Evolutionary conservation across 768 basidiomycete genomes (phyloP).

Genomic region (Amanita fuliginea): DNA sequence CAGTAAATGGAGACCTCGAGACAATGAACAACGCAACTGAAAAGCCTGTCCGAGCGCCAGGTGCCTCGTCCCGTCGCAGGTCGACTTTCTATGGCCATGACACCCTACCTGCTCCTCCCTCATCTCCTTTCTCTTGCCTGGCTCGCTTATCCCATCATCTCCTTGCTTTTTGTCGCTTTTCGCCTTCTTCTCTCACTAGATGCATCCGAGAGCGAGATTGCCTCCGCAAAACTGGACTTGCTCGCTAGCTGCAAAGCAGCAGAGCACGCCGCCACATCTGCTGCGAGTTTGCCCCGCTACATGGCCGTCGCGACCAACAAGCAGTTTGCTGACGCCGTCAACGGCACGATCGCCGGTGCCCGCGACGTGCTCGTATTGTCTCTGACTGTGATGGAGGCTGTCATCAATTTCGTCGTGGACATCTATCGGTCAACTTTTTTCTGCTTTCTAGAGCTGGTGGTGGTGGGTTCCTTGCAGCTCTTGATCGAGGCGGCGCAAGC

Average conservation of each 20-base stretch:
- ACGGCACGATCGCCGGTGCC: slow-evolving; percentile 68
- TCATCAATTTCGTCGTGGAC: slow-evolving; percentile 88
- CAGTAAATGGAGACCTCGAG: not conserved
- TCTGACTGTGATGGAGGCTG: slow-evolving; percentile 75
- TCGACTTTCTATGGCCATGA: slow-evolving; percentile 41
- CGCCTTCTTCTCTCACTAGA: slow-evolving; percentile 65
- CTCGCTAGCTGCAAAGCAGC: slow-evolving; percentile 79
- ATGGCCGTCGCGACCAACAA: slow-evolving; percentile 78
- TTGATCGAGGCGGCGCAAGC: slow-evolving; percentile 77
- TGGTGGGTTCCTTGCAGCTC: slow-evolving; percentile 70
- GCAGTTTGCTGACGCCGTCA: slow-evolving; percentile 68
- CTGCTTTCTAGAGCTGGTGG: slow-evolving; percentile 85
- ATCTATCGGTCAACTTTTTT: slow-evolving; percentile 89
- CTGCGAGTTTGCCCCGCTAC: slow-evolving; percentile 83
- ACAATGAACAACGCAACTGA: not conserved
- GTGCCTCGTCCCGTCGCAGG: slow-evolving; percentile 31
- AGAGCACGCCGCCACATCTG: slow-evolving; percentile 67
- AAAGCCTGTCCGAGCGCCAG: slow-evolving; percentile 9
- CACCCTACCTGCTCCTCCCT: slow-evolving; percentile 74
- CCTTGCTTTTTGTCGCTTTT: slow-evolving; percentile 80
- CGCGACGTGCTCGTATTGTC: slow-evolving; percentile 62
- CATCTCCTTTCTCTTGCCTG: slow-evolving; percentile 81
- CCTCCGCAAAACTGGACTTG: slow-evolving; percentile 64
- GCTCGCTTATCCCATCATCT: slow-evolving; percentile 87
- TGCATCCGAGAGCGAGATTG: slow-evolving; percentile 55